These are phyloP conservation scores for Gentiana macrophylla DNA, from an alignment of 257 asterid species.

Conservation along the genomic window DNA sequence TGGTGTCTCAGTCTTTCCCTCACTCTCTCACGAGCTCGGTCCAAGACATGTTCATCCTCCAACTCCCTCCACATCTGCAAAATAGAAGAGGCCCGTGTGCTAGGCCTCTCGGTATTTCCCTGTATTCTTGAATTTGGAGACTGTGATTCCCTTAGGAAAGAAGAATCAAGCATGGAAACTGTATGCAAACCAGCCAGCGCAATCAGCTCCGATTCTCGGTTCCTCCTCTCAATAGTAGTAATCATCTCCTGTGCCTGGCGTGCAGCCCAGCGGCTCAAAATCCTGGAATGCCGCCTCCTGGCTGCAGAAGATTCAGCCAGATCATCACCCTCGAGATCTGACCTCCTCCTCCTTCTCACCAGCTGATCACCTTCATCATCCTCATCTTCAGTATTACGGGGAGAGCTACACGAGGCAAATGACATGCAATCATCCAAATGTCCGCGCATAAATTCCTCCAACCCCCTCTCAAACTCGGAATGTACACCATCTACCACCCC, in stretches of 20 bases:
- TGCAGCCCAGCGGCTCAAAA: constrained; percentile 82
- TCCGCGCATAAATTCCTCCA: constrained; percentile 82
- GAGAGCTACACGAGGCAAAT: constrained; percentile 81
- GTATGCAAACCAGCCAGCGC: constrained; percentile 85
- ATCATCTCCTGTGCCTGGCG: constrained; percentile 89
- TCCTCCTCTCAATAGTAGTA: constrained; percentile 81
- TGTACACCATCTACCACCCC: constrained; percentile 43
- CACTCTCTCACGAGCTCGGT: constrained; percentile 61
- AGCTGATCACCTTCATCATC: constrained; percentile 84
- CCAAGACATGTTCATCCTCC: constrained; percentile 70
- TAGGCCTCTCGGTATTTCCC: constrained; percentile 70
- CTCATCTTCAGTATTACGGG: constrained; percentile 45
- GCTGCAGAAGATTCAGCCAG: constrained; percentile 95
- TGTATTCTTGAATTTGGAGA: constrained; percentile 72
- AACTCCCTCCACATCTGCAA: constrained; percentile 93
- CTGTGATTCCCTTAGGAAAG: constrained; percentile 78
- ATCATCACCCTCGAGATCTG: constrained; percentile 89
- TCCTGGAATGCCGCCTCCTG: constrained; percentile 78
- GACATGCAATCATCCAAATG: constrained; percentile 88
- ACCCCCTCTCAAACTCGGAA: constrained; percentile 75
- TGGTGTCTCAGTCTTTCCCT: constrained; percentile 69
- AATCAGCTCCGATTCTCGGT: constrained; percentile 80
- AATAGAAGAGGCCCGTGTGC: constrained; percentile 68
- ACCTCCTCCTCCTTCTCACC: constrained; percentile 75
- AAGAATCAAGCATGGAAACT: constrained; percentile 77